Conservation (phyloP, 768 basidiomycete species). For the Boletus bicolor region DNA sequence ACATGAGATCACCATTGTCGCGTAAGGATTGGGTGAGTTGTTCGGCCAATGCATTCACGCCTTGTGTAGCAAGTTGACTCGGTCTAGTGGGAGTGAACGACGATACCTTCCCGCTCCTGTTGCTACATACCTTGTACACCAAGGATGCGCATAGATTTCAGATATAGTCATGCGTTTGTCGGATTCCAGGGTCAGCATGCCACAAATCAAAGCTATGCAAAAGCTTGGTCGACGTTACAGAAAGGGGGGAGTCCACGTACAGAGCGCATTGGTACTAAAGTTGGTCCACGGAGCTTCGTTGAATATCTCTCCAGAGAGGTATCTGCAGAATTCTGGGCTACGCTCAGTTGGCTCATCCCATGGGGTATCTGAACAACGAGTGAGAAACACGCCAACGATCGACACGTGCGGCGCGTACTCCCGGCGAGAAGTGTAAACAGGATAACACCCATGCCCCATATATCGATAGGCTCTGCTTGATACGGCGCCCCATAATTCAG, state of each 20-base stretch:
- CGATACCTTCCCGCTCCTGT: too few relatives aligned
- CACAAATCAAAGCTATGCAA: slow-evolving; percentile 64
- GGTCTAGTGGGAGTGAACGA: slow-evolving; percentile 40
- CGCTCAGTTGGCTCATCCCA: slow-evolving; percentile 89
- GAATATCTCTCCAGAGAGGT: slow-evolving; percentile 70
- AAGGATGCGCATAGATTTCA: slow-evolving; percentile 58
- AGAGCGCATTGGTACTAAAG: slow-evolving; percentile 53
- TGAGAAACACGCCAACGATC: neutral
- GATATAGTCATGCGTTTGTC: slow-evolving; percentile 60
- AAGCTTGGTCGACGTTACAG: neutral
- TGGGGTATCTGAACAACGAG: slow-evolving; percentile 69
- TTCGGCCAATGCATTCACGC: slow-evolving; percentile 56
- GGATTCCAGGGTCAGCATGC: slow-evolving; percentile 73
- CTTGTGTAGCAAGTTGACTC: slow-evolving; percentile 61
- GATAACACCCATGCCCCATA: slow-evolving; percentile 96
- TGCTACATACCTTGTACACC: slow-evolving; percentile 62
- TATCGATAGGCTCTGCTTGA: slow-evolving; percentile 88
- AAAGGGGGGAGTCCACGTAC: slow-evolving; percentile 41
- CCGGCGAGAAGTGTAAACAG: slow-evolving; percentile 87
- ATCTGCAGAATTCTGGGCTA: slow-evolving; percentile 81
- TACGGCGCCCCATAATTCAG: slow-evolving; percentile 67
- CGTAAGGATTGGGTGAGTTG: slow-evolving; percentile 67
- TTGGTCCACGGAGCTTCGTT: slow-evolving; percentile 76
- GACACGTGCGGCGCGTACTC: slow-evolving; percentile 50
- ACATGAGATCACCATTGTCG: slow-evolving; percentile 67